Conservation (phyloP, 805 yeast genomes). For the Lipomyces yamadae region DNA sequence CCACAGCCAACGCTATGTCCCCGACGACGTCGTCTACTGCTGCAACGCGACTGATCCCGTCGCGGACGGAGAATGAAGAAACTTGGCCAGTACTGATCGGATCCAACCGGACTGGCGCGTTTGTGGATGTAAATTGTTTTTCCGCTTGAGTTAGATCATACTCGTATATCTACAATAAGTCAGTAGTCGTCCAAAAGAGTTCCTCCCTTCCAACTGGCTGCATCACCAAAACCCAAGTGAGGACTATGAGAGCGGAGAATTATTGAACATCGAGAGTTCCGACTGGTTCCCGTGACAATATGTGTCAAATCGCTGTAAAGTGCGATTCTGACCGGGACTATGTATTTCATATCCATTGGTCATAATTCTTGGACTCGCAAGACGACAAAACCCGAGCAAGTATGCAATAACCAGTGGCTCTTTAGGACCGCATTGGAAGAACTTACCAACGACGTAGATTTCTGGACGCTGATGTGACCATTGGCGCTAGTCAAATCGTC, state of each 20-base stretch:
- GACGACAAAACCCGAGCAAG: not conserved
- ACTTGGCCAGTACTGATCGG: not conserved
- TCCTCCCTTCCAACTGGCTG: not conserved
- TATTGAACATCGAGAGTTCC: too few species aligned
- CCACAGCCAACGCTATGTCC: not conserved
- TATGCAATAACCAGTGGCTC: not conserved
- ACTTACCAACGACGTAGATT: conserved; percentile 5
- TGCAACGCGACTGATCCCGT: not conserved
- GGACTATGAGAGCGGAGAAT: too few species aligned
- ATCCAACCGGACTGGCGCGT: not conserved
- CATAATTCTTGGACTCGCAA: not conserved
- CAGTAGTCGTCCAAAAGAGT: not conserved
- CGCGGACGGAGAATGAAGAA: not conserved
- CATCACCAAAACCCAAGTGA: too few species aligned
- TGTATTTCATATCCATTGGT: too few species aligned
- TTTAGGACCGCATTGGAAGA: not conserved
- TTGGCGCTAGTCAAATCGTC: not conserved
- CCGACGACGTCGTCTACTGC: not conserved
- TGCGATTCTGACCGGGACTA: too few species aligned
- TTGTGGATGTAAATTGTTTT: not conserved
- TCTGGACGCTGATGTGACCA: conserved; percentile 10
- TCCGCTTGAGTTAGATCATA: conserved; percentile 2
- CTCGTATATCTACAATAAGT: conserved; percentile 7
- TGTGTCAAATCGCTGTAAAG: too few species aligned
- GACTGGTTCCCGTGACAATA: too few species aligned